Evolutionary conservation across 1,139 yeast genomes (phyloP), one percentile per base, ranked within the genome.

Genomic region (Zygosaccharomyces sapae): DNA sequence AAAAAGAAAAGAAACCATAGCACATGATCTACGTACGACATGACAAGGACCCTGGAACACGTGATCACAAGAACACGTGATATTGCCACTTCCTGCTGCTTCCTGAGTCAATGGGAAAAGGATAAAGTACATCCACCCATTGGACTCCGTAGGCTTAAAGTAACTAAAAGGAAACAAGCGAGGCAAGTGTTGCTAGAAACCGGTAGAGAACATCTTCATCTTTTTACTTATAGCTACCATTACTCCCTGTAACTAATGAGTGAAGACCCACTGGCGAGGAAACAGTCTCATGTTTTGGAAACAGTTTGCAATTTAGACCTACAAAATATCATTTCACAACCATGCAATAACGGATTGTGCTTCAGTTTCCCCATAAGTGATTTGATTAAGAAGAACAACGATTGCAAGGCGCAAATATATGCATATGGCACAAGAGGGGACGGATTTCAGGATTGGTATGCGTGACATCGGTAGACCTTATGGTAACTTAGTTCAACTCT

Each of bases 401-500:
- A 41, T 6, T 33, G 41, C n/a, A n/a, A 22, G 12, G 49, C 53
- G 12, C 10, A 33, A 7, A 25, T 53, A 5, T 43, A 43, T 36
- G 43, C 45, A 5, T 55, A 58, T 38, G 51, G 54, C 20, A 27
- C 47, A 22, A 46, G 55, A 18, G 38, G 29, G 24, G 54, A 43
- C 34, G 62, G 63, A 12, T 61, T 56, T 46, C 50, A 50, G 19
- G 59, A 59, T 51, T 63, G 67, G 67, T 53, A 45, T 52, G 65
- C 66, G 66, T 63, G 65, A 61, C 67, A 58, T 48, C 52, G 49
- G 51, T 37, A 31, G 33, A 19, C 31, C 44, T n/a, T n/a, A 41
- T n/a, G 36, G 25, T 12, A 24, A 34, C 36, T 18, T 39, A 25
- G 54, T 56, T 36, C 65, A 64, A 44, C 54, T 62, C 19, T 61